Base-by-base conservation (phyloP, 208 protist species). In the Acanthamoeba castellanii region DNA sequence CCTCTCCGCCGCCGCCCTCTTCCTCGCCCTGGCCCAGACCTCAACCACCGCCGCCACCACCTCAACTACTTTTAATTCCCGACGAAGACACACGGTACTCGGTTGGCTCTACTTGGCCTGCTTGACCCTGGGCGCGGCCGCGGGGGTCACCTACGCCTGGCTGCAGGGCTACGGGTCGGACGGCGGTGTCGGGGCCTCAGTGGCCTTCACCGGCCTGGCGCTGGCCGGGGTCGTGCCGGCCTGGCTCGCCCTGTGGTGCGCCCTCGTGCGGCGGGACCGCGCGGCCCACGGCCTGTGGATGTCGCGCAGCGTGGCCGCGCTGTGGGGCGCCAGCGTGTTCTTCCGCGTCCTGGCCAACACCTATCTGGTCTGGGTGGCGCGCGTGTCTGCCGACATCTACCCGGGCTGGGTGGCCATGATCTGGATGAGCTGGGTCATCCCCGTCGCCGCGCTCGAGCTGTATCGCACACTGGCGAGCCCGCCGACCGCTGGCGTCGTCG, bases 241-340 rank as follows among this genome's bases (percentile, higher is more conserved):
- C 27, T 74, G 66, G 66, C 18, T 74, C n/a, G 66, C 22, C 66
- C n/a, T 74, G 13, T 74, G 66, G 66, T 74, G 66, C 66, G 11
- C 27, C 32, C 66, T 74, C 66, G 32, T 74, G n/a, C 22, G 66
- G 22, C 22, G 27, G 22, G 66, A 74, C 66, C 66, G 22, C 18
- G 66, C 66, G 18, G 66, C n/a, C 66, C 66, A 74, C 66, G 66
- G 11, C 32, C 66, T 74, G 66, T 74, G 66, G 66, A 74, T 74
- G 66, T 74, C 66, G 66, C 22, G 66, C n/a, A 74, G 66, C 66
- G 22, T 74, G 66, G 66, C 66, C n/a, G 66, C 66, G 18, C 11
- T 74, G 66, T 74, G 66, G 66, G 66, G 66, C 32, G 66, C 66
- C 66, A 25, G n/a, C 66, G 66, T 74, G 66, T 74, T 74, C 66